Percentiles rank a stretch among this genome's conserved stretches.
Conservation (phyloP, 192 early-diverging fungal genomes). For the Cetraspora pellucida region DNA sequence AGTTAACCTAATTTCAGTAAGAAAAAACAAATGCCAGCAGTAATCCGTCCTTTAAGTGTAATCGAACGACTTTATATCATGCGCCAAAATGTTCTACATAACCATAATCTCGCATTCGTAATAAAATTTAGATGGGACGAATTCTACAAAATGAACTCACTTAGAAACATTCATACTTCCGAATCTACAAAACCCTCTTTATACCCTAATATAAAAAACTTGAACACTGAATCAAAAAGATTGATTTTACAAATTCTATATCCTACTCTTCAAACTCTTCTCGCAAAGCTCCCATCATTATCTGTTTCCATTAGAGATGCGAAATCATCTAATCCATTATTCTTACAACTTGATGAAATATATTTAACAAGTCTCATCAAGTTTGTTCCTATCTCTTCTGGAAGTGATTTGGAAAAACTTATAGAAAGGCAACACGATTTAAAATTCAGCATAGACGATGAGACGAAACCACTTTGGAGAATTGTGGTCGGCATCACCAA, state of each 20-base stretch:
- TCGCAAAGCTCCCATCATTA: not conserved
- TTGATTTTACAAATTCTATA: not conserved
- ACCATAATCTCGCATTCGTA: not conserved
- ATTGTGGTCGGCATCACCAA: not conserved
- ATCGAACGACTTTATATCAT: conserved; percentile 10
- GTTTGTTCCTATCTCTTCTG: not conserved
- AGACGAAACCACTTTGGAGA: conserved; percentile 18
- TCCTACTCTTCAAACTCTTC: not conserved
- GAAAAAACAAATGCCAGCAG: not conserved
- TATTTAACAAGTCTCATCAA: not conserved
- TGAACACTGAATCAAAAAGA: not conserved
- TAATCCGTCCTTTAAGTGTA: conserved; percentile 9
- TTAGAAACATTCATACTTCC: not conserved
- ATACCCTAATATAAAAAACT: not conserved
- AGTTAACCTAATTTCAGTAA: too few relatives aligned
- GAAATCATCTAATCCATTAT: not conserved
- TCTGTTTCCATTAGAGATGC: not conserved
- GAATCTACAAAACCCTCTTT: not conserved
- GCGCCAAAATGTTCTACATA: not conserved
- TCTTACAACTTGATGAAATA: not conserved
- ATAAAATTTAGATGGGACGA: conserved; percentile 10
- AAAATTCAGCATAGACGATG: not conserved
- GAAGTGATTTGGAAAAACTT: not conserved
- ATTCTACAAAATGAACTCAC: not conserved
- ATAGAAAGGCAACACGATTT: conserved; percentile 8